A percentile compares a stretch with the other conserved stretches of the same genome.
These are phyloP conservation scores for Pseudocercospora macadamiae DNA, from an alignment of 2,329 filamentous ascomycete genomes.

Conservation along the genomic window DNA sequence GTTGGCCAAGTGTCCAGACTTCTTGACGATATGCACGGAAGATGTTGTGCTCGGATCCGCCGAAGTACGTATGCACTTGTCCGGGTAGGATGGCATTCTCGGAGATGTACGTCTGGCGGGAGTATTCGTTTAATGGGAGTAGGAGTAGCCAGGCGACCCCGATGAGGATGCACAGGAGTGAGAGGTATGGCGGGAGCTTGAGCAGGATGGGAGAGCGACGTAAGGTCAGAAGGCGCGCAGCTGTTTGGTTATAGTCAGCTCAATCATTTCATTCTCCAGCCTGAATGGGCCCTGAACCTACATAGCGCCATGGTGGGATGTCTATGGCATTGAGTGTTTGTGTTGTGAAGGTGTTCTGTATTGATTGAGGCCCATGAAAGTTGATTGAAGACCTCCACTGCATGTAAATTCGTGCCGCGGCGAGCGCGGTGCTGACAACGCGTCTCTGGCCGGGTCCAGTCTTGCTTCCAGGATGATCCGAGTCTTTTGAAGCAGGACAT, in stretches of 20 bases:
- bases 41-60: conserved; percentile 92
- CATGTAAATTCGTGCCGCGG: no score
- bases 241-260: conserved; percentile 10
- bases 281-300: background rate
- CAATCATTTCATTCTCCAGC: no score
- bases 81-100: conserved; percentile 95
- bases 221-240: conserved; percentile 65
- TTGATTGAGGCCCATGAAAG: background rate
- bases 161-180: conserved; percentile 78
- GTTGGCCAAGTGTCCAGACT: conserved; percentile 63
- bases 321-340: background rate
- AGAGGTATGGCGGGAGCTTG: conserved; percentile 84
- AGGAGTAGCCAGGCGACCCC: conserved; percentile 89
- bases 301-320: background rate
- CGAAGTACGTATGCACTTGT: conserved; percentile 97
- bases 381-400: no score
- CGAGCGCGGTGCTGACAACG: conserved; percentile 3
- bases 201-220: conserved; percentile 80
- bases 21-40: conserved; percentile 89
- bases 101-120: conserved; percentile 90
- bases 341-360: background rate
- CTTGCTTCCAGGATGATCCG: background rate
- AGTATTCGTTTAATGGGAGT: conserved; percentile 87
- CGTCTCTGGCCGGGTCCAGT: no score
- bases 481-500: background rate